phyloP scores from a whole-genome alignment of 371 early-diverging fungal genomes.

The Cladochytrium tenue region DNA sequence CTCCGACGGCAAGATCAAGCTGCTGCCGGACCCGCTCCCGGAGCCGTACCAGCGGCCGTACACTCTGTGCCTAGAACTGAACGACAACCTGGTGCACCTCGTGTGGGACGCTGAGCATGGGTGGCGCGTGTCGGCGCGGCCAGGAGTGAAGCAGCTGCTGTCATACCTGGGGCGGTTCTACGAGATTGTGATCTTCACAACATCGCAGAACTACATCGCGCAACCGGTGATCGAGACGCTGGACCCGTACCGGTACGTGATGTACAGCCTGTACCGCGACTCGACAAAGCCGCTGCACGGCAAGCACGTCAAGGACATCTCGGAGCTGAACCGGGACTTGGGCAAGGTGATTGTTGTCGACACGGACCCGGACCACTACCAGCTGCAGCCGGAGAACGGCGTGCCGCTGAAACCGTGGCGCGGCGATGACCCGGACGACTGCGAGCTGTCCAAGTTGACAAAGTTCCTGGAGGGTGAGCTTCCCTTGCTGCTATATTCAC shows the following conservation, averaged over 20 bases:
- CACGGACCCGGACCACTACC: constrained; percentile 75
- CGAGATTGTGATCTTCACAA: constrained; percentile 94
- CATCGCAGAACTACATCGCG: constrained; percentile 73
- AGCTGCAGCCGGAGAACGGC: constrained; percentile 90
- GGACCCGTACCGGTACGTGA: constrained; percentile 81
- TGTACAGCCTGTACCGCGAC: constrained; percentile 87
- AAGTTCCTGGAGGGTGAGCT: constrained; percentile 83
- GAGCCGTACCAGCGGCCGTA: constrained; percentile 78
- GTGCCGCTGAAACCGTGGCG: constrained; percentile 81
- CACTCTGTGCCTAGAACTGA: constrained; percentile 90
- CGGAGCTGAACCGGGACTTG: constrained; percentile 89
- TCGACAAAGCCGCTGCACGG: constrained; percentile 80
- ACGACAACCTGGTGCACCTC: constrained; percentile 87
- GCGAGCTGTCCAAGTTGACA: constrained; percentile 77
- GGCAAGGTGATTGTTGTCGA: constrained; percentile 91
- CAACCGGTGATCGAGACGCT: constrained; percentile 81
- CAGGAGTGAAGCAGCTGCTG: constrained; percentile 92
- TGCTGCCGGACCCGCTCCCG: constrained; percentile 85
- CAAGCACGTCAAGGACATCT: constrained; percentile 87
- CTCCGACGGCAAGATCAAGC: constrained; percentile 54
- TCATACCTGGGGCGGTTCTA: constrained; percentile 85
- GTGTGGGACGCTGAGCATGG: constrained; percentile 90
- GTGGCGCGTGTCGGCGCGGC: constrained; percentile 93
- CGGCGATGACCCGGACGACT: constrained; percentile 76
- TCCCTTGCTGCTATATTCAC: no score